Conservation (phyloP, 306 rosid species). For the Heteromeles arbutifolia region DNA sequence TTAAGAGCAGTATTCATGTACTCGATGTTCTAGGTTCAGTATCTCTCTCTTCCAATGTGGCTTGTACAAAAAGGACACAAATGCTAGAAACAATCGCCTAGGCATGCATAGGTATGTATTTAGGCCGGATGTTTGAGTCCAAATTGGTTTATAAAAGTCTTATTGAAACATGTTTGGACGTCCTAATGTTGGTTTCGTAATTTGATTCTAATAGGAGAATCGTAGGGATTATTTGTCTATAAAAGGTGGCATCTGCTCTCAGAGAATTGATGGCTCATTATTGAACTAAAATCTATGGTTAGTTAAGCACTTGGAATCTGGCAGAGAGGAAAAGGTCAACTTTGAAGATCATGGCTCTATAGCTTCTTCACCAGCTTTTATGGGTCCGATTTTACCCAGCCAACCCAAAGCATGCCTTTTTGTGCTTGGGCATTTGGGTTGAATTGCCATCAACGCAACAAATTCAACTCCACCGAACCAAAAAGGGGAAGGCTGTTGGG, state of each 20-base stretch:
- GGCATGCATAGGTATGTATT: background rate
- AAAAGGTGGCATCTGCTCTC: no score
- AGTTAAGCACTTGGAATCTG: background rate
- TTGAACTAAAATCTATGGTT: background rate
- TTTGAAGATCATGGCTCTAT: background rate
- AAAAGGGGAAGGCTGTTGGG: no score
- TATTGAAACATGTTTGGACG: no score
- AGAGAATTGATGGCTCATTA: background rate
- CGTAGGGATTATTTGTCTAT: background rate
- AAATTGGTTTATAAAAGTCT: background rate
- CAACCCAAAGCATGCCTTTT: no score
- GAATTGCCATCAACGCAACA: no score
- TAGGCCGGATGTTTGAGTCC: background rate
- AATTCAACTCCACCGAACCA: no score
- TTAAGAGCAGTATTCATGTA: no score
- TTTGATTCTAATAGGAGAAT: no score
- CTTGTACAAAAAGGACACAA: background rate
- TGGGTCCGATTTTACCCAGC: background rate
- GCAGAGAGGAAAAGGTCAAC: background rate
- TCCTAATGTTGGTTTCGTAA: background rate
- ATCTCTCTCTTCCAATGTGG: background rate
- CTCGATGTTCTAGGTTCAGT: no score
- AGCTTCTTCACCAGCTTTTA: background rate
- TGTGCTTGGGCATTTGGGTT: no score
- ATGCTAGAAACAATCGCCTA: background rate